Conservation (phyloP, 306 rosid species). For the Quillaja saponaria region DNA sequence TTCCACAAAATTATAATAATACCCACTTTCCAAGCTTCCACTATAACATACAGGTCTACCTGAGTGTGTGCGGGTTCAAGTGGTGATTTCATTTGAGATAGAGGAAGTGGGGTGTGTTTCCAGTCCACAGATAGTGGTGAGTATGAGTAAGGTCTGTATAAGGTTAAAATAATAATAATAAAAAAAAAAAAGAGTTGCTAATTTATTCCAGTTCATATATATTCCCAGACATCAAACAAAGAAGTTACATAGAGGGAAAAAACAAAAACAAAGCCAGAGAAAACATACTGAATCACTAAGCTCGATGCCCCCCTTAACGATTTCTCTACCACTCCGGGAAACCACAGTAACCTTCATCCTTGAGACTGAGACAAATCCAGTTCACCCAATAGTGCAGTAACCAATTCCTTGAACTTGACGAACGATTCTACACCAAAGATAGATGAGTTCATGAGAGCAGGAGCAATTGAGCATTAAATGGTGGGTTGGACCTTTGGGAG, state of each 20-base stretch:
- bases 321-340: constrained; percentile 80
- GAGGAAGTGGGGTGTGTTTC: neutral
- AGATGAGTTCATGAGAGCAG: too few species aligned
- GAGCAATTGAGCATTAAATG: constrained; percentile 8
- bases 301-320: constrained; percentile 77
- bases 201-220: neutral
- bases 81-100: neutral
- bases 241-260: neutral
- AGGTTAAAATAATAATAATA: neutral
- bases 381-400: constrained; percentile 30
- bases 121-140: neutral
- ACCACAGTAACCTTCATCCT: constrained; percentile 82
- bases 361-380: constrained; percentile 29
- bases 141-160: neutral
- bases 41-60: neutral
- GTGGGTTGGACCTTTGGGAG: constrained; percentile 29
- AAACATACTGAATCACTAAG: constrained; percentile 73
- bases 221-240: neutral
- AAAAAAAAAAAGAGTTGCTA: neutral
- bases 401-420: constrained; percentile 15
- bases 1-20: too few species aligned
- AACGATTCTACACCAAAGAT: too few species aligned
- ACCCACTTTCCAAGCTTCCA: too few species aligned
- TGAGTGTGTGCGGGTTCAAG: too few species aligned
- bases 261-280: constrained; percentile 1